Conservation (phyloP, 306 rosid genomes). For the Chamaecrista fasciculata region DNA sequence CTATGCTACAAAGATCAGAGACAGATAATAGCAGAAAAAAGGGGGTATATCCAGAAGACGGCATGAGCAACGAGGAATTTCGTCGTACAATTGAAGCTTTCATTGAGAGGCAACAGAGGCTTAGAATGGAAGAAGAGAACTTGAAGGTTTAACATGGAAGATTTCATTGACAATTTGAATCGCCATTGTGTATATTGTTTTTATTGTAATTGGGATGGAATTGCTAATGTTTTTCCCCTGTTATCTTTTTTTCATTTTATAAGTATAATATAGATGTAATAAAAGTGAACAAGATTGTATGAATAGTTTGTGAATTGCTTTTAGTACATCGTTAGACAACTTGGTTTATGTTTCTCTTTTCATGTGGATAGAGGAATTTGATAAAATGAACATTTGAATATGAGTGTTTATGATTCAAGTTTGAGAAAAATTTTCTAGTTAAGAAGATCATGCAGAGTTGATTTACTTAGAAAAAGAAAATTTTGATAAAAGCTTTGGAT, state of each 20-base stretch:
- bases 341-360: not conserved
- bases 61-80: slow-evolving; percentile 78
- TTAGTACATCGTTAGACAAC: not conserved
- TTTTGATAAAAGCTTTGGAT: no score
- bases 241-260: not conserved
- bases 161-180: not conserved
- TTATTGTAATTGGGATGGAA: not conserved
- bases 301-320: not conserved
- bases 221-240: not conserved
- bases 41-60: slow-evolving; percentile 51
- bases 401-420: no score
- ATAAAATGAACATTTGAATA: no score
- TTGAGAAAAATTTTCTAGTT: no score
- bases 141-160: not conserved
- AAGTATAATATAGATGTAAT: not conserved
- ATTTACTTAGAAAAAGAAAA: no score
- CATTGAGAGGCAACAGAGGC: slow-evolving; percentile 74
- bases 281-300: not conserved
- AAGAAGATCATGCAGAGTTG: no score
- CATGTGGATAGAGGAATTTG: not conserved
- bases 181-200: not conserved
- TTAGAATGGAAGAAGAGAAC: slow-evolving; percentile 52
- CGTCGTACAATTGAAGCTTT: slow-evolving; percentile 71
- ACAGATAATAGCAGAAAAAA: slow-evolving; percentile 40
- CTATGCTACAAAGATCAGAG: slow-evolving; percentile 45